Percentiles rank a stretch among this genome's conserved stretches.
Evolutionary conservation across 73 alveolate genomes (phyloP).

Genomic region (Paramecium biaurelia): DNA sequence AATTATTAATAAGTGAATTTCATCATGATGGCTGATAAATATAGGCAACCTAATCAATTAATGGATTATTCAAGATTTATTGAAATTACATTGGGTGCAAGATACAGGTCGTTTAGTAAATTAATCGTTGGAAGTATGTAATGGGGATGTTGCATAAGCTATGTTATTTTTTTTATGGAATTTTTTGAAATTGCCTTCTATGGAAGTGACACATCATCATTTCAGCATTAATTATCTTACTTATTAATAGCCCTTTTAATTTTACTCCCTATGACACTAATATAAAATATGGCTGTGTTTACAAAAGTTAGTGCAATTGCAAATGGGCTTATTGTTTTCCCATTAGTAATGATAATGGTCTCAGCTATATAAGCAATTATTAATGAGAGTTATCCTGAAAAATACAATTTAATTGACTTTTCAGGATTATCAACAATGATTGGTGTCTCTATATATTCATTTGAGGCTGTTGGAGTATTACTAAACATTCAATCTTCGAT

Average conservation of each 20-base stretch:
- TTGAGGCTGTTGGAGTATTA: constrained; percentile 57
- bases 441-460: constrained; percentile 59
- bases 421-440: constrained; percentile 48
- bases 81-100: constrained; percentile 39
- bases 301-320: constrained; percentile 51
- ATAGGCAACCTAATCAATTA: background rate
- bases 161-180: constrained; percentile 59
- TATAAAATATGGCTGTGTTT: constrained; percentile 48
- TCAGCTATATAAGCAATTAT: background rate
- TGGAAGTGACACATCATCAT: background rate
- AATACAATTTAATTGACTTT: background rate
- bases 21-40: constrained; percentile 44
- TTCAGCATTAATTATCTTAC: constrained; percentile 3
- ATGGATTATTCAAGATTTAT: constrained; percentile 47
- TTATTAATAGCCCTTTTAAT: constrained; percentile 32
- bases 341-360: constrained; percentile 38
- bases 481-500: constrained; percentile 44
- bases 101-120: background rate
- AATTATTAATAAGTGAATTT: constrained; percentile 20
- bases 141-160: constrained; percentile 59
- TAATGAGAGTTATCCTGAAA: background rate
- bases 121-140: constrained; percentile 8
- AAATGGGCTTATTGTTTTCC: constrained; percentile 20
- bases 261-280: constrained; percentile 57
- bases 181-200: constrained; percentile 54